Evolutionary conservation across 2,329 filamentous ascomycete genomes (phyloP), one percentile per base, ranked within the genome.

Genomic region (Diaporthe amygdali): DNA sequence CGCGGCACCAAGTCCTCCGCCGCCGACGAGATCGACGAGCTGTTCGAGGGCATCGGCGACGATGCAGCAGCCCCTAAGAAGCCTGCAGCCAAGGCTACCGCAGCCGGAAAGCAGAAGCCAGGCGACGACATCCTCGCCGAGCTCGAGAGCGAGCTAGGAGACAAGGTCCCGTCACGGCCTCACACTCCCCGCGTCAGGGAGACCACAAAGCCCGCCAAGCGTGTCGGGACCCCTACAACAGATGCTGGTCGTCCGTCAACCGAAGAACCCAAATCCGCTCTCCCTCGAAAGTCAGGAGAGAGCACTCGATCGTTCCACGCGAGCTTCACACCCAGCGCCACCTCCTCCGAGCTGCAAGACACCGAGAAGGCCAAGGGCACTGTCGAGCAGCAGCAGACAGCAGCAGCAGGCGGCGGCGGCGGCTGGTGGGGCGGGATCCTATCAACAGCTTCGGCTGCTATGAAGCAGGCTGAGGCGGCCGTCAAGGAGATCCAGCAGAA

Each of bases 401-500:
- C 63, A 44, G 25, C 66, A 15, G 49, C 75, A 73, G 74, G 79
- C 66, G 71, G 72, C 75, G 70, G 73, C 71, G 71, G 76, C 75
- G 51, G 69, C 17, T 63, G 78, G 56, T 51, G 90, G 92, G 94
- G 95, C 78, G 92, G 94, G 27, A 84, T 98, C 66, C 88, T 96
- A 77, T 94, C 93, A 51, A 95, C 94, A 0, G 95, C 95, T 44
- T 90, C 92, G 4, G 92, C 93, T n/a, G 94, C 93, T 32, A 91
- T 97, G 83, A 97, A 97, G 85, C 94, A 96, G 81, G 96, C 96
- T 56, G 95, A 98, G 82, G 94, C 92, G 9, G 93, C 95, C 0
- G 95, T 97, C 74, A 97, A 96, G 80, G 94, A 98, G 81, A 95
- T 99, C 59, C 94, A 97, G 81, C 92, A 96, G 79, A 98, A 97